phyloP scores from a whole-genome alignment of 768 basidiomycete genomes.

The Gloeopeniophorella convolvens region DNA sequence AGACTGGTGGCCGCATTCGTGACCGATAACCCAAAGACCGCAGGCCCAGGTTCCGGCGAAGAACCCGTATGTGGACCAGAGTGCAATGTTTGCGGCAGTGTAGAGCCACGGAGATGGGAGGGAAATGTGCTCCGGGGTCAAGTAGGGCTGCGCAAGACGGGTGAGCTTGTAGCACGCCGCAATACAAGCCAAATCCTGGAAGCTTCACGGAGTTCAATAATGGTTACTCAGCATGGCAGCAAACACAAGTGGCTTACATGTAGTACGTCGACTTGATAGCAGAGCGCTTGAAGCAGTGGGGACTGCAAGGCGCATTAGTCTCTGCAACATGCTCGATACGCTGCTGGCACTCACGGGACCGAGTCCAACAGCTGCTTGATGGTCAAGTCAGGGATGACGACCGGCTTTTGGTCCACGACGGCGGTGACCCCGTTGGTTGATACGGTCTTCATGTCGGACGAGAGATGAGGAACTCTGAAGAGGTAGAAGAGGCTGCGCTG shows the following conservation, averaged over 20 bases:
- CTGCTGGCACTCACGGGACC: too few relatives aligned
- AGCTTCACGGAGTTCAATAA: conserved; percentile 34
- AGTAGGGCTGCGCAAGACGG: conserved; percentile 52
- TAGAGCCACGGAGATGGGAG: conserved; percentile 60
- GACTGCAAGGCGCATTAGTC: conserved; percentile 31
- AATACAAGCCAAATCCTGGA: conserved; percentile 73
- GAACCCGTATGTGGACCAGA: conserved; percentile 82
- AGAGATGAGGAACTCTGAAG: not conserved
- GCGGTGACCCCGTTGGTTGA: conserved; percentile 14
- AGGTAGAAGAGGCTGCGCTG: not conserved
- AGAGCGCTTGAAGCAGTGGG: conserved; percentile 89
- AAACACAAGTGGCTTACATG: conserved; percentile 44
- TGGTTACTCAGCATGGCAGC: not conserved
- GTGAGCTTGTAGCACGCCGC: conserved; percentile 61
- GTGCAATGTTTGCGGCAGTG: conserved; percentile 49
- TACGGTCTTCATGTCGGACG: conserved; percentile 18
- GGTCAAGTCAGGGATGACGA: conserved; percentile 74
- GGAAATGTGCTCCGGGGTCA: conserved; percentile 47
- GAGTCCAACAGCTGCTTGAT: conserved; percentile 80
- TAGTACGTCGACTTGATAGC: conserved; percentile 73
- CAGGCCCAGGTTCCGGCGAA: conserved; percentile 80
- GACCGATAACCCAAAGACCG: conserved; percentile 90
- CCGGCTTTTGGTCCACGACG: conserved; percentile 48
- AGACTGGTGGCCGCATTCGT: conserved; percentile 95
- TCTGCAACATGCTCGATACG: too few relatives aligned